A percentile compares a stretch with the other conserved stretches of the same genome.
Evolutionary conservation across 495 filamentous ascomycete species (phyloP).

Genomic region (Neurospora sp.): DNA sequence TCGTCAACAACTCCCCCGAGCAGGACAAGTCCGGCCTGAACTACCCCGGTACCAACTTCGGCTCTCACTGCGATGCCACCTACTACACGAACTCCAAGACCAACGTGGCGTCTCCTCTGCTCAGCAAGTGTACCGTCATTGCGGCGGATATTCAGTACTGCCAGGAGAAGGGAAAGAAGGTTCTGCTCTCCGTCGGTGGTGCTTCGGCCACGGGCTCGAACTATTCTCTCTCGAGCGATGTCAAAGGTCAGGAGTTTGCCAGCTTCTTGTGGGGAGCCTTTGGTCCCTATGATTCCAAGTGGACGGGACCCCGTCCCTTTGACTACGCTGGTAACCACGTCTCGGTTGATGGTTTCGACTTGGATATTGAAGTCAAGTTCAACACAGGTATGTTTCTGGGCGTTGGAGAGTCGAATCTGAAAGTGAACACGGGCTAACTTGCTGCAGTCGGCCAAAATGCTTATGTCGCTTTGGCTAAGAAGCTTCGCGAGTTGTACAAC

Average conservation of each 20-base stretch:
- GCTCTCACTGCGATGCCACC: constrained; percentile 22
- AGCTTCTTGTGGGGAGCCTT: constrained; percentile 57
- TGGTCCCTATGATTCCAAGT: constrained; percentile 37
- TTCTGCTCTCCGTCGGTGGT: constrained; percentile 59
- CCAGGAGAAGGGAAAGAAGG: constrained; percentile 52
- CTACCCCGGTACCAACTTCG: constrained; percentile 35
- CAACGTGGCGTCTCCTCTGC: constrained; percentile 24
- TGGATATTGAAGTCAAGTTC: constrained; percentile 47
- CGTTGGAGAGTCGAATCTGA: neutral
- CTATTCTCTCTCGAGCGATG: constrained; percentile 38
- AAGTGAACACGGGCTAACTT: neutral
- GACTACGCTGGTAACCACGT: constrained; percentile 31
- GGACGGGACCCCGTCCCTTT: constrained; percentile 49
- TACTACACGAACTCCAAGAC: constrained; percentile 21
- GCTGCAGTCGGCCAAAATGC: constrained; percentile 14
- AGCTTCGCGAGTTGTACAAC: constrained; percentile 40
- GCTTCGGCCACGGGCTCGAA: constrained; percentile 12
- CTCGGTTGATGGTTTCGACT: constrained; percentile 57
- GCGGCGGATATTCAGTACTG: constrained; percentile 49
- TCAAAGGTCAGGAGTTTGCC: constrained; percentile 45
- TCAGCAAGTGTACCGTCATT: constrained; percentile 30
- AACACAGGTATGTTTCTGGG: neutral
- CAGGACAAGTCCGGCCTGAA: constrained; percentile 18
- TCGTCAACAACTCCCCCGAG: constrained; percentile 33
- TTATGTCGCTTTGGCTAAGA: constrained; percentile 37